A percentile compares a stretch with the other conserved stretches of the same genome.
phyloP scores from a whole-genome alignment of 2,329 filamentous ascomycete genomes.

The Arthrobotrys iridis region DNA sequence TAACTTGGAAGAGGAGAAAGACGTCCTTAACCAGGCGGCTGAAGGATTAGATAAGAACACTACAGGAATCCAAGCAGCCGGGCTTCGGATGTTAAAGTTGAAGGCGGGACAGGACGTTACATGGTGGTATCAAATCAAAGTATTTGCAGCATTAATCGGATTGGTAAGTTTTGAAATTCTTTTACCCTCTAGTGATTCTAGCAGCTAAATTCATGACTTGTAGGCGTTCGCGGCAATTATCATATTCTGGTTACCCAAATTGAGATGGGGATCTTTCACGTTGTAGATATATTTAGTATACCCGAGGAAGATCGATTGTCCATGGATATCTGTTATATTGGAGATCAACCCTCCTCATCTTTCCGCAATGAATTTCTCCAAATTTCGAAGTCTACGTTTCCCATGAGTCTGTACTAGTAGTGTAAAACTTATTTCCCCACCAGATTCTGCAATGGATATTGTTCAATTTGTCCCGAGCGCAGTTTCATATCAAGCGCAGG shows the following conservation, averaged over 20 bases:
- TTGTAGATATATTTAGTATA: slow-evolving; percentile 14
- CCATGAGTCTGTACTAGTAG: background rate
- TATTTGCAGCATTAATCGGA: slow-evolving; percentile 51
- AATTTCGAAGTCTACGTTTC: background rate
- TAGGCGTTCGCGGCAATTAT: slow-evolving; percentile 51
- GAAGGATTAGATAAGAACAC: slow-evolving; percentile 47
- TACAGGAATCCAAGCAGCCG: slow-evolving; percentile 40
- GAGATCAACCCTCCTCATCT: background rate
- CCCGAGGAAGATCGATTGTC: background rate
- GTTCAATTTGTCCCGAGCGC: background rate
- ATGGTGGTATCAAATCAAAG: slow-evolving; percentile 53
- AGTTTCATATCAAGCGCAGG: background rate
- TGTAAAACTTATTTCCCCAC: background rate
- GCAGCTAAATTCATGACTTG: background rate
- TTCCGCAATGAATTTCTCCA: background rate
- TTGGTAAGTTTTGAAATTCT: slow-evolving; percentile 27
- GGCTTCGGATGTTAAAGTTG: slow-evolving; percentile 48
- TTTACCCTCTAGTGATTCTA: background rate
- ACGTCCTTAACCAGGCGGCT: slow-evolving; percentile 60
- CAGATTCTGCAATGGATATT: background rate
- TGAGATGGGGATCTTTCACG: slow-evolving; percentile 49
- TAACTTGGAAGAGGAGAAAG: slow-evolving; percentile 76
- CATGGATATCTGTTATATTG: background rate
- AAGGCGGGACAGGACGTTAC: slow-evolving; percentile 50
- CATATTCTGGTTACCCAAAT: slow-evolving; percentile 48